A percentile compares a stretch with the other conserved stretches of the same genome.
Conservation (phyloP, 768 basidiomycete species). For the Melanogaster broomeanus region DNA sequence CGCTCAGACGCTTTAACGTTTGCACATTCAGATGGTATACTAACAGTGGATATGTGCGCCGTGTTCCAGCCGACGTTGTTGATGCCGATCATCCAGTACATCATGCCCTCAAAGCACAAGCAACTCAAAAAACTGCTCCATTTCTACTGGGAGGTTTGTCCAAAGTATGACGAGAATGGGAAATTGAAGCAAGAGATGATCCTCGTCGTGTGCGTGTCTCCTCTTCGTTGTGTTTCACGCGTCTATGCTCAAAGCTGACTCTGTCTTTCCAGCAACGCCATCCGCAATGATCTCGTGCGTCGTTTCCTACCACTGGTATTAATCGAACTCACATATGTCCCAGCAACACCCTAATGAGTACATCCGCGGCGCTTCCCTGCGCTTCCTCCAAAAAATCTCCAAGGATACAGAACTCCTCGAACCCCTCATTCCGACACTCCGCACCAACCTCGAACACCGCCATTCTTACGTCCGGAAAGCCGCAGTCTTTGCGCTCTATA, state of each 20-base stretch:
- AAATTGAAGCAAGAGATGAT: slow-evolving; percentile 99
- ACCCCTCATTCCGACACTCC: slow-evolving; percentile 91
- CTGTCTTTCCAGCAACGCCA: slow-evolving; percentile 73
- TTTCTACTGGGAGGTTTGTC: slow-evolving; percentile 97
- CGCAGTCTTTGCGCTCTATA: slow-evolving; percentile 89
- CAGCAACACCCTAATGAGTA: slow-evolving; percentile 99
- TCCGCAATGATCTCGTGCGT: slow-evolving; percentile 93
- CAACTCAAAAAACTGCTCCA: slow-evolving; percentile 95
- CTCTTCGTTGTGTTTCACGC: slow-evolving; percentile 2
- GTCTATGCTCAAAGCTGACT: slow-evolving; percentile 11
- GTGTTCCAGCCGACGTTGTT: slow-evolving; percentile 73
- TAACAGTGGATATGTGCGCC: not conserved
- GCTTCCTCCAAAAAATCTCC: slow-evolving; percentile 94
- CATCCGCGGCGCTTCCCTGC: slow-evolving; percentile 95
- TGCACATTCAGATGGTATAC: not conserved
- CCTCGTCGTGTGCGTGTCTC: slow-evolving; percentile 81
- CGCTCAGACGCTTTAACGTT: not conserved
- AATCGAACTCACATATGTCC: not conserved
- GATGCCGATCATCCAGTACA: slow-evolving; percentile 99
- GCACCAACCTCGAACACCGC: slow-evolving; percentile 93
- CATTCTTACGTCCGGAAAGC: slow-evolving; percentile 99
- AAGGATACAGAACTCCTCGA: slow-evolving; percentile 93
- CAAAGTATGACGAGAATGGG: slow-evolving; percentile 94
- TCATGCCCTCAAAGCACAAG: slow-evolving; percentile 94
- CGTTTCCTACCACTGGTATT: not conserved